Evolutionary conservation across 78 protist genomes (phyloP).

Genomic region (Dictyostelium firmibasis): DNA sequence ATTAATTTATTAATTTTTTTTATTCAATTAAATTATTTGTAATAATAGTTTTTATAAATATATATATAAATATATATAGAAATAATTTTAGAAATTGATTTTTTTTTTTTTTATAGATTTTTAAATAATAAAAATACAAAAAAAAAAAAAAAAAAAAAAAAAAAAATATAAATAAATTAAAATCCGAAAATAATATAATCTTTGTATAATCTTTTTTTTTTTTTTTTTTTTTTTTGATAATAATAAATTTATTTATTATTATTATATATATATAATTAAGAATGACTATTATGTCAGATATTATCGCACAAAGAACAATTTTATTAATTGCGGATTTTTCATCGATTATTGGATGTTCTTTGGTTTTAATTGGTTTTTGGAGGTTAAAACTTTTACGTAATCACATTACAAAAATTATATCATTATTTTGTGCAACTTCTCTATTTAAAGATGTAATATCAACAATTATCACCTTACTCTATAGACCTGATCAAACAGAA

Average conservation of each 20-base stretch:
- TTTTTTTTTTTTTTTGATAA: background rate
- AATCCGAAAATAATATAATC: too few species aligned
- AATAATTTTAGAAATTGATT: too few species aligned
- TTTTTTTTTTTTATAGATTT: too few species aligned
- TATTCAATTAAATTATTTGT: background rate
- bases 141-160: too few species aligned
- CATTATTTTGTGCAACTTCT: slow-evolving; percentile 58
- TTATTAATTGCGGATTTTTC: slow-evolving; percentile 56
- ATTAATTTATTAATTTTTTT: too few species aligned
- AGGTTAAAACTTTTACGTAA: slow-evolving; percentile 45
- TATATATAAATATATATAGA: too few species aligned
- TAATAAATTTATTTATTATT: background rate
- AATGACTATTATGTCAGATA: slow-evolving; percentile 14
- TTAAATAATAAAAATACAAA: too few species aligned
- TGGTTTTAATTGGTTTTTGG: slow-evolving; percentile 65
- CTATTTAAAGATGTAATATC: slow-evolving; percentile 28
- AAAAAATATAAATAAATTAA: background rate
- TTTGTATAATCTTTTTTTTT: too few species aligned
- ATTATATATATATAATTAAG: background rate
- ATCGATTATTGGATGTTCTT: slow-evolving; percentile 35
- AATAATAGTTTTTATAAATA: background rate
- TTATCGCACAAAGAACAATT: background rate
- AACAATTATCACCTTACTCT: slow-evolving; percentile 2
- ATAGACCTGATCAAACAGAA: background rate
- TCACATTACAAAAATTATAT: slow-evolving; percentile 49